Evolutionary conservation across 2,329 filamentous ascomycete genomes (phyloP).

Genomic region (Clonostachys rosea): DNA sequence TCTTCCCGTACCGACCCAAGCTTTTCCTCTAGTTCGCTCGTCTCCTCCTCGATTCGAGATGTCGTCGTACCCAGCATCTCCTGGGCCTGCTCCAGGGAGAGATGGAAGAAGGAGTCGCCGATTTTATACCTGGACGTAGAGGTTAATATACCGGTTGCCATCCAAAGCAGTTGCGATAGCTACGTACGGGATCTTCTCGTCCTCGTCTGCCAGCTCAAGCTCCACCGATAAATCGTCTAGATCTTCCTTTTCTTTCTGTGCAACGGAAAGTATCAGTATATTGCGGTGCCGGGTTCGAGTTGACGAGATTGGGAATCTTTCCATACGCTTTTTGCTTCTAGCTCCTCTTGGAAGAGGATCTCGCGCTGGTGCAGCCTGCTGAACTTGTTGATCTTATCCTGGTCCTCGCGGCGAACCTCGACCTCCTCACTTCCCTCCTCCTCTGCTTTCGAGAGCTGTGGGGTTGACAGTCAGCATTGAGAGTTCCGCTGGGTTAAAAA

Average conservation of each 20-base stretch:
- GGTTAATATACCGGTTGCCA: slow-evolving; percentile 1
- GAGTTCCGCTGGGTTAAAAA: not conserved
- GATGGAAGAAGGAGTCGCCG: slow-evolving; percentile 88
- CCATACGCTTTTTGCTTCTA: slow-evolving; percentile 73
- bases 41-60: slow-evolving; percentile 71
- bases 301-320: too few relatives aligned
- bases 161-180: not conserved
- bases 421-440: slow-evolving; percentile 81
- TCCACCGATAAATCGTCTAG: slow-evolving; percentile 89
- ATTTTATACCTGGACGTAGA: slow-evolving; percentile 74
- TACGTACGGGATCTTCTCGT: slow-evolving; percentile 83
- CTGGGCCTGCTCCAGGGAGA: slow-evolving; percentile 81
- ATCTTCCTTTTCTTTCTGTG: slow-evolving; percentile 96
- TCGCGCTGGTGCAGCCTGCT: slow-evolving; percentile 90
- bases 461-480: not conserved
- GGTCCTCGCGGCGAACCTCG: slow-evolving; percentile 92
- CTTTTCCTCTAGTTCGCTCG: slow-evolving; percentile 71
- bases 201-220: slow-evolving; percentile 91
- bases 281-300: not conserved
- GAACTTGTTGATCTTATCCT: slow-evolving; percentile 98
- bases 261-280: not conserved
- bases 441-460: slow-evolving; percentile 87
- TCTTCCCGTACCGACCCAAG: slow-evolving; percentile 73
- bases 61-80: slow-evolving; percentile 73
- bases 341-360: slow-evolving; percentile 70